A percentile compares a stretch with the other conserved stretches of the same genome.
These are phyloP conservation scores for Arthrobotrys iridis DNA, from an alignment of 2,329 filamentous ascomycete species.

Conservation along the genomic window DNA sequence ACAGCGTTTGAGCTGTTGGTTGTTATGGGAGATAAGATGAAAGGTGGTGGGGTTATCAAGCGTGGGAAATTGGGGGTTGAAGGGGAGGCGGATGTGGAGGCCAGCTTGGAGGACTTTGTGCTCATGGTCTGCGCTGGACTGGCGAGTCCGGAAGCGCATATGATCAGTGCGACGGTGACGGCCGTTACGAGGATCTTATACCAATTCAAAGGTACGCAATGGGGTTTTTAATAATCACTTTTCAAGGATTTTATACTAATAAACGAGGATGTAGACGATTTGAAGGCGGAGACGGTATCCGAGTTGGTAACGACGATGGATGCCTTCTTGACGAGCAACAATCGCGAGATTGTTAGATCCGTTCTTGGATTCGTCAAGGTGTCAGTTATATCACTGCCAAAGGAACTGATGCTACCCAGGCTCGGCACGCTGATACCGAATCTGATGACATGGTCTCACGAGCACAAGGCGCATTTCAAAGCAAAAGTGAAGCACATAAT, in stretches of 20 bases:
- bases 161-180: conserved; percentile 97
- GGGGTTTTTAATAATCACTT: background rate
- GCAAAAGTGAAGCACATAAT: conserved; percentile 98
- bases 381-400: conserved; percentile 84
- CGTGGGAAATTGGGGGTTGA: conserved; percentile 85
- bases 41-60: conserved; percentile 77
- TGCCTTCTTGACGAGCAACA: conserved; percentile 94
- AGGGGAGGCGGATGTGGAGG: conserved; percentile 76
- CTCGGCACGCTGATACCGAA: conserved; percentile 83
- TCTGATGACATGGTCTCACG: conserved; percentile 93
- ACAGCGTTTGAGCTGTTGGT: conserved; percentile 91
- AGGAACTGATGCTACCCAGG: conserved; percentile 79
- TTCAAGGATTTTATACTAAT: background rate
- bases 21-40: conserved; percentile 84
- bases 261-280: conserved; percentile 64
- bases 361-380: conserved; percentile 98
- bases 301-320: conserved; percentile 95
- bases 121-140: conserved; percentile 98
- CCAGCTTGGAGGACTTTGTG: conserved; percentile 92
- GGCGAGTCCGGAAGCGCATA: conserved; percentile 90
- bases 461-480: conserved; percentile 97
- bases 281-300: conserved; percentile 75
- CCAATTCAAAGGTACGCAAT: conserved; percentile 71
- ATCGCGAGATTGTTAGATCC: conserved; percentile 93
- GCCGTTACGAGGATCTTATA: conserved; percentile 92